Conservation (phyloP, 257 asterid genomes). For the Knoxia roxburghii region DNA sequence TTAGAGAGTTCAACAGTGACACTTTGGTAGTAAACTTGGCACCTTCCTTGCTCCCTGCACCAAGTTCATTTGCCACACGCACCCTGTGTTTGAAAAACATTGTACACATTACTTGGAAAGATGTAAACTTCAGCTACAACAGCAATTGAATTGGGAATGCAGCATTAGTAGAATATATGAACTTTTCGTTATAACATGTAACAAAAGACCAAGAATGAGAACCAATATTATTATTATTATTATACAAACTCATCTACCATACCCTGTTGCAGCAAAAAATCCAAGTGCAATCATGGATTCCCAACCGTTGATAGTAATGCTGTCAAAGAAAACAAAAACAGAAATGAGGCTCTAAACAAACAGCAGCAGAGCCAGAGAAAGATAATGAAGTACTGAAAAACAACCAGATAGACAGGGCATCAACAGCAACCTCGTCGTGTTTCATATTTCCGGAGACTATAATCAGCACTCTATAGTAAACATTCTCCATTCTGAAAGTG, state of each 20-base stretch:
- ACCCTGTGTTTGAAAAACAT: conserved; percentile 27
- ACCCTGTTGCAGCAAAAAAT: conserved; percentile 67
- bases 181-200: background rate
- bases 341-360: conserved; percentile 1
- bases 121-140: background rate
- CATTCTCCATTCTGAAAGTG: conserved; percentile 52
- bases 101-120: background rate
- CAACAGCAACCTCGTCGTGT: conserved; percentile 50
- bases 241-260: conserved; percentile 9
- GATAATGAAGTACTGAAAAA: conserved; percentile 8
- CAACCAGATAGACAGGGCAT: conserved; percentile 62
- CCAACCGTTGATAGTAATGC: conserved; percentile 52
- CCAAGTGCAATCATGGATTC: conserved; percentile 64
- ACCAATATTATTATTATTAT: background rate
- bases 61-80: conserved; percentile 62
- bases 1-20: conserved; percentile 37
- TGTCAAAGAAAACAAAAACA: conserved; percentile 18
- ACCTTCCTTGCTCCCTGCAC: conserved; percentile 45
- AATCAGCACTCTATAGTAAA: conserved; percentile 51
- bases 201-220: background rate
- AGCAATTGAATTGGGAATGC: background rate
- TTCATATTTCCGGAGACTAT: conserved; percentile 38
- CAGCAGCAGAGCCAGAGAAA: background rate
- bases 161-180: background rate
- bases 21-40: conserved; percentile 46